Percentiles rank a stretch among this genome's conserved stretches.
These are phyloP conservation scores for Penicillium canescens DNA, from an alignment of 495 filamentous ascomycete genomes.

Conservation along the genomic window DNA sequence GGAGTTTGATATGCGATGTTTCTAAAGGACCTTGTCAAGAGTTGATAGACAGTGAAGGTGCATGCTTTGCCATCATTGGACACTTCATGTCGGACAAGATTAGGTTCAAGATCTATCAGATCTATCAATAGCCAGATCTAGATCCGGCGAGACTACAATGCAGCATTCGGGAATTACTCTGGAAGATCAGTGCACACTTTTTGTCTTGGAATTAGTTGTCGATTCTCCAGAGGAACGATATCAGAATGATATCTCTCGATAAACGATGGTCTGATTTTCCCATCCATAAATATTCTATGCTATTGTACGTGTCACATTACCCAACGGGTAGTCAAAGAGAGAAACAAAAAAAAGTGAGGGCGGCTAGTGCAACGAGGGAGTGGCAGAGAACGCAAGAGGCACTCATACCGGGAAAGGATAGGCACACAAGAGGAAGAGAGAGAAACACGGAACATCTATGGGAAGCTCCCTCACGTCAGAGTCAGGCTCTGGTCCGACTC, in stretches of 20 bases:
- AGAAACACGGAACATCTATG: constrained; percentile 32
- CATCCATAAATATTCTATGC: constrained; percentile 35
- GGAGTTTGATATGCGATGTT: too few relatives aligned
- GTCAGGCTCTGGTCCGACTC: constrained; percentile 43
- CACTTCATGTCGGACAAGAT: too few relatives aligned
- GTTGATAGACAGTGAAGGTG: too few relatives aligned
- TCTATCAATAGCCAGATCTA: too few relatives aligned
- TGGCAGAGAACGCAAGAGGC: constrained; percentile 26
- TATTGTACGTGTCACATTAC: constrained; percentile 38
- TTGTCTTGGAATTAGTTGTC: constrained; percentile 11
- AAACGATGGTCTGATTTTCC: constrained; percentile 31
- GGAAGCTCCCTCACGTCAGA: constrained; percentile 31
- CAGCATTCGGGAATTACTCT: background rate
- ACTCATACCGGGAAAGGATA: constrained; percentile 23
- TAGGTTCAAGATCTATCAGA: too few relatives aligned
- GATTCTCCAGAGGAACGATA: constrained; percentile 14
- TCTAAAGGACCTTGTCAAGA: too few relatives aligned
- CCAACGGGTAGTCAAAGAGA: constrained; percentile 20
- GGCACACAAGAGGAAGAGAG: constrained; percentile 9
- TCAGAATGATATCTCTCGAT: constrained; percentile 14
- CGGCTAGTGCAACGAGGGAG: constrained; percentile 31
- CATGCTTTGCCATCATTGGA: too few relatives aligned
- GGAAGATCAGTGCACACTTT: background rate
- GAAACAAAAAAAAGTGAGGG: constrained; percentile 21
- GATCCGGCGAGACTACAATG: too few relatives aligned